Conservation (phyloP, 768 basidiomycete species). For the Amylocystis lapponica region DNA sequence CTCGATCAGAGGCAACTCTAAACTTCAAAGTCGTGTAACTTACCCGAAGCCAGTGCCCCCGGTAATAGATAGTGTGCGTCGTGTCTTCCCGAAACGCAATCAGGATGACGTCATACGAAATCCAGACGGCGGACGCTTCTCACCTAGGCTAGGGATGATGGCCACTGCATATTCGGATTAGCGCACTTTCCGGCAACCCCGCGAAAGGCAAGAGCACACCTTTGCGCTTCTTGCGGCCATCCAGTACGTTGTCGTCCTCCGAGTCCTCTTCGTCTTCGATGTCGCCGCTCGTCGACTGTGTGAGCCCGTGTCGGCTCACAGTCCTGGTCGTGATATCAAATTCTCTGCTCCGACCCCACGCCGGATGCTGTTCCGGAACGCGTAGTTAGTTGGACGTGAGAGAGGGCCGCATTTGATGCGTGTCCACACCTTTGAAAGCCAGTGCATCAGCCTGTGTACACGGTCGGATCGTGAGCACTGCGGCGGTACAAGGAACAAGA, state of each 20-base stretch:
- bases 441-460: constrained; percentile 74
- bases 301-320: constrained; percentile 56
- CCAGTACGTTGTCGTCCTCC: constrained; percentile 51
- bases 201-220: constrained; percentile 8
- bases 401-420: not conserved
- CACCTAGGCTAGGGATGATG: constrained; percentile 82
- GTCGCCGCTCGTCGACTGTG: constrained; percentile 66
- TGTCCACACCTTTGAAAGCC: constrained; percentile 67
- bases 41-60: constrained; percentile 83
- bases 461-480: constrained; percentile 9
- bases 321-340: constrained; percentile 87
- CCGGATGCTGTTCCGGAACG: constrained; percentile 61
- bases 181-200: not conserved
- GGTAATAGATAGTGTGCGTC: constrained; percentile 86
- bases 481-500: constrained; percentile 1
- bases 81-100: constrained; percentile 46
- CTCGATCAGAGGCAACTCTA: constrained; percentile 9
- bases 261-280: constrained; percentile 74
- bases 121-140: constrained; percentile 14
- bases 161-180: constrained; percentile 41
- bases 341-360: constrained; percentile 83
- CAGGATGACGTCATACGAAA: constrained; percentile 12
- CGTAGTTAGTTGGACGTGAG: constrained; percentile 6
- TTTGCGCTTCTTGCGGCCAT: constrained; percentile 69
- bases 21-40: constrained; percentile 19